Evolutionary conservation across 1,284 basidiomycete genomes (phyloP), one percentile per base, ranked within the genome.

Genomic region (Ustilago esculenta): DNA sequence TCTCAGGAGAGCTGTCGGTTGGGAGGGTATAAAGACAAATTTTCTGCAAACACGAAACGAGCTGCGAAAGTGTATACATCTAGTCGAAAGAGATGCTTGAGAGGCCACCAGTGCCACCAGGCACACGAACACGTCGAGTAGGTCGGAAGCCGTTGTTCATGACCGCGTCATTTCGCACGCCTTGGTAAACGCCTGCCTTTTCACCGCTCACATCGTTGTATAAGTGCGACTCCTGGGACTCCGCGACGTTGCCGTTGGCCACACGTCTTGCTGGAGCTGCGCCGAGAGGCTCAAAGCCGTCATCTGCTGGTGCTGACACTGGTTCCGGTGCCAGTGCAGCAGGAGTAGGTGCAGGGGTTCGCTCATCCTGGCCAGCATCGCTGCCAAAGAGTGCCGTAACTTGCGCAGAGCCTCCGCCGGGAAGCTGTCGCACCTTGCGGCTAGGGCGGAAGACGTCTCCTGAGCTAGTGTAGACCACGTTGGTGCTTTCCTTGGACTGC

Each of bases 371-470:
- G 29, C 69, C 66, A 8, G 47, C 64, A 4, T 56, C 72, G 34
- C 60, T 64, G 41, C 72, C 73, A 42, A 78, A 78, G 23, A 78
- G 64, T 2, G 72, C 60, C 2, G 55, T 60, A 14, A 75, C 75
- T 42, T 75, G 72, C 11, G 57, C 72, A 20, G 64, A 71, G 2
- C 74, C 66, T 15, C 73, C 67, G 23, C 74, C 76, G 20, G 73
- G 57, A 25, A 71, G 61, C 64, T 78, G 72, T 37, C 74, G 72
- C 14, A 78, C 76, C 32, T 70, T 72, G 27, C 74, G 69, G 35
- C 68, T 78, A 15, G 76, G 74, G 23, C 73, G 58, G 56, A 75
- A 78, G 39, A 60, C 70, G 6, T 76, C 72, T 17, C 76, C 74
- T 4, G 72, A 69, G 47, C 65, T 70, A 32, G 72, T 73, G 56